Evolutionary conservation across 306 rosid genomes (phyloP).

Genomic region (Cicer judaicum): DNA sequence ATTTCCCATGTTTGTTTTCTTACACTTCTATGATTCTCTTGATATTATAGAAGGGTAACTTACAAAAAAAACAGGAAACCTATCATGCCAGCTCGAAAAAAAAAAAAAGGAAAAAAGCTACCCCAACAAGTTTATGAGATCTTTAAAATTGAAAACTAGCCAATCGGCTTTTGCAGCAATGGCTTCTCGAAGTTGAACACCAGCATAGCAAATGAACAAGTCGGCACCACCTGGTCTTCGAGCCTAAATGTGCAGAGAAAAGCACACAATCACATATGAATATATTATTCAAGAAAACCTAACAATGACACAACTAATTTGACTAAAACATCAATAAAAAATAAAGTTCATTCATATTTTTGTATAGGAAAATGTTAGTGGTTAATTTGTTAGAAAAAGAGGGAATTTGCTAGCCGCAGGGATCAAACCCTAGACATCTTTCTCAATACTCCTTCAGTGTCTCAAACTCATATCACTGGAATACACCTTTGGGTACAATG

Average conservation of each 20-base stretch:
- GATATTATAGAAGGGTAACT: slow-evolving; percentile 20
- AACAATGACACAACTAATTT: background rate
- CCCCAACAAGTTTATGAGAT: slow-evolving; percentile 60
- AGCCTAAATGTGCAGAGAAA: slow-evolving; percentile 55
- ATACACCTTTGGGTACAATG: background rate
- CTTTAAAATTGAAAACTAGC: slow-evolving; percentile 68
- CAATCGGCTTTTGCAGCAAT: slow-evolving; percentile 92
- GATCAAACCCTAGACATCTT: too few species aligned
- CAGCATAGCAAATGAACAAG: slow-evolving; percentile 82
- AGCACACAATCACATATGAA: slow-evolving; percentile 9
- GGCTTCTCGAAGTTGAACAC: slow-evolving; percentile 82
- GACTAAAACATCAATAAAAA: slow-evolving; percentile 16
- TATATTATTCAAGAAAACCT: background rate
- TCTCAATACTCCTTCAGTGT: too few species aligned
- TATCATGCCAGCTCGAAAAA: background rate
- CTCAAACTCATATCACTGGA: too few species aligned
- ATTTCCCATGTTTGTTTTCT: background rate
- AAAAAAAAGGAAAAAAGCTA: background rate
- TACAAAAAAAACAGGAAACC: background rate
- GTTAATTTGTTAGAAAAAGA: too few species aligned
- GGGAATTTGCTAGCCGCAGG: too few species aligned
- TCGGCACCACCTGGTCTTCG: slow-evolving; percentile 91
- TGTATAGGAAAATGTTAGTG: too few species aligned
- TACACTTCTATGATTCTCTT: slow-evolving; percentile 15
- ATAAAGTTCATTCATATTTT: background rate